These are phyloP conservation scores for Sporothrix brunneoviolacea DNA, from an alignment of 2,329 filamentous ascomycete species.

Conservation along the genomic window DNA sequence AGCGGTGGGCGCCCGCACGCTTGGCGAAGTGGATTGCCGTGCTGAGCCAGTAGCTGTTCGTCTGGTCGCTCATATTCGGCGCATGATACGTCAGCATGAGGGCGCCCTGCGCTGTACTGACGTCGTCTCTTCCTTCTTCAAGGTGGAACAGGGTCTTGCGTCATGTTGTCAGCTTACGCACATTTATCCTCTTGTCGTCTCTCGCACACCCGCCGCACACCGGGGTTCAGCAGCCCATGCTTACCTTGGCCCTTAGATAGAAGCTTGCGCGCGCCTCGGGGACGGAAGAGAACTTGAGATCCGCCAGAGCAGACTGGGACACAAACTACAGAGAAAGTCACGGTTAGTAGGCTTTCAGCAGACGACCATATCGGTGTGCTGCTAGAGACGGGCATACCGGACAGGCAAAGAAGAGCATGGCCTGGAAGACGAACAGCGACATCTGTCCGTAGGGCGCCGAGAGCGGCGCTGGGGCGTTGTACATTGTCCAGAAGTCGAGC, in stretches of 20 bases:
- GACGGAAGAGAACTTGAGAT: constrained; percentile 4
- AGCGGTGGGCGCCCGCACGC: constrained; percentile 7
- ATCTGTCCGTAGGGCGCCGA: constrained; percentile 22
- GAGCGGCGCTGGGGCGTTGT: constrained; percentile 16
- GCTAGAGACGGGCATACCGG: no score
- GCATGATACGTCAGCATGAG: constrained; percentile 38
- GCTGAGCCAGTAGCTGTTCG: constrained; percentile 14
- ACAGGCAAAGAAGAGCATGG: constrained; percentile 33
- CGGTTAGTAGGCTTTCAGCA: no score
- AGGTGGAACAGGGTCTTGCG: constrained; percentile 36
- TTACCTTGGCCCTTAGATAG: constrained; percentile 20
- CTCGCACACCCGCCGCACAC: no score
- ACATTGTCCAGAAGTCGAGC: constrained; percentile 40
- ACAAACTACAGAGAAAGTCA: constrained; percentile 3
- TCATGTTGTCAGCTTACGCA: no score
- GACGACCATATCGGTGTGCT: no score
- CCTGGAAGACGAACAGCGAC: constrained; percentile 39
- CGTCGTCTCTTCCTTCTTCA: constrained; percentile 34
- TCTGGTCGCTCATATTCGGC: constrained; percentile 6
- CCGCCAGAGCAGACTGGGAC: not conserved
- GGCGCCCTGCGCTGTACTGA: constrained; percentile 34
- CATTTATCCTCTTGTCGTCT: no score
- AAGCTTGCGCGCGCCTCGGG: constrained; percentile 9
- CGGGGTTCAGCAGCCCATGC: no score
- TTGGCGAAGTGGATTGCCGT: constrained; percentile 12